Conservation (phyloP, 2,329 filamentous ascomycete species). For the Capronia coronata region DNA sequence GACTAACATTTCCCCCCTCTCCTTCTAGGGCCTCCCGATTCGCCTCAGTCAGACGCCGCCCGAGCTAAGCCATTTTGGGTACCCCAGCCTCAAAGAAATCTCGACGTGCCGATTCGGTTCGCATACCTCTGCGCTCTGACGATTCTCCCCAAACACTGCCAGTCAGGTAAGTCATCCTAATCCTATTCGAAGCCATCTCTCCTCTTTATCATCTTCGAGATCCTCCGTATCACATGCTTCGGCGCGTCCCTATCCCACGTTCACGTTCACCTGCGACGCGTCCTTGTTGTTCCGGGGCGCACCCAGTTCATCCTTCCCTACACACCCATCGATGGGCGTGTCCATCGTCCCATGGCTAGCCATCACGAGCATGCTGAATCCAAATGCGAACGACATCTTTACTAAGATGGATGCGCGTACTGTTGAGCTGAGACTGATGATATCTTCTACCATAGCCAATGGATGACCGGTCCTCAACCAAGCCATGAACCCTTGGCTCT, state of each 20-base stretch:
- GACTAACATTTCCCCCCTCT: slow-evolving; percentile 21
- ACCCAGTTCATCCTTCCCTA: slow-evolving; percentile 8
- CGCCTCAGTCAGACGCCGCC: slow-evolving; percentile 2
- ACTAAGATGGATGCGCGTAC: slow-evolving; percentile 13
- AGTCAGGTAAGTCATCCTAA: slow-evolving; percentile 28
- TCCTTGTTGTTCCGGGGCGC: slow-evolving; percentile 8
- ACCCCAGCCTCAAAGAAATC: slow-evolving; percentile 20
- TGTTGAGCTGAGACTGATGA: slow-evolving; percentile 29
- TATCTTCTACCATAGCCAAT: slow-evolving; percentile 36
- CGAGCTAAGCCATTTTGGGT: slow-evolving; percentile 26
- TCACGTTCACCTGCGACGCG: slow-evolving; percentile 17
- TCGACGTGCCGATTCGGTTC: slow-evolving; percentile 28
- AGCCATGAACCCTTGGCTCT: slow-evolving; percentile 49
- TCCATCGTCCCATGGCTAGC: slow-evolving; percentile 5
- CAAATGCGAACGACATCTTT: neutral
- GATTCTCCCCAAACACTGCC: slow-evolving; percentile 26
- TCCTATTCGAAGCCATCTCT: slow-evolving; percentile 12
- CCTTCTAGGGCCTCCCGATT: slow-evolving; percentile 10
- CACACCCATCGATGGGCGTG: slow-evolving; percentile 6
- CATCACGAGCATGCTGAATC: slow-evolving; percentile 2
- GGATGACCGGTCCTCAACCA: slow-evolving; percentile 40
- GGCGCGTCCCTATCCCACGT: slow-evolving; percentile 2
- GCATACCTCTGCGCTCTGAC: slow-evolving; percentile 29
- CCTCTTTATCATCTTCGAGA: slow-evolving; percentile 14
- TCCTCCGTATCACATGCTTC: slow-evolving; percentile 3